These are phyloP conservation scores for Colletotrichum kahawae DNA, from an alignment of 2,329 filamentous ascomycete species.

Conservation along the genomic window DNA sequence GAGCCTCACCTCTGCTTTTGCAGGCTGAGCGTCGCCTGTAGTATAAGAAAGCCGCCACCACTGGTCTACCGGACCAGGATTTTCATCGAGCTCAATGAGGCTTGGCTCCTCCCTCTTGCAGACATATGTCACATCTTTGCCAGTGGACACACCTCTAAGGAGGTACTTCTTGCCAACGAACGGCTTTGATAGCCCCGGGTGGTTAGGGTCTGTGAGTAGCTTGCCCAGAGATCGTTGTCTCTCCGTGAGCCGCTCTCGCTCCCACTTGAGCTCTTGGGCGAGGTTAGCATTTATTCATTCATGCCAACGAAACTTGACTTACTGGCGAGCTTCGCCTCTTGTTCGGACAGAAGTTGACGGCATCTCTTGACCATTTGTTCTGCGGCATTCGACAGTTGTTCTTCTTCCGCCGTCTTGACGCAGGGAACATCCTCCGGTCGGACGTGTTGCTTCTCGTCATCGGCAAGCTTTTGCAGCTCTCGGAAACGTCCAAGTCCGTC, in stretches of 20 bases:
- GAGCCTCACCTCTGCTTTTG: slow-evolving; percentile 53
- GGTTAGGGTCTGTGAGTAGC: slow-evolving; percentile 44
- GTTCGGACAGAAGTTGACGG: slow-evolving; percentile 36
- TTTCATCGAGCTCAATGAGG: slow-evolving; percentile 46
- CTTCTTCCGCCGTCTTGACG: slow-evolving; percentile 36
- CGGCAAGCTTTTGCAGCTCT: slow-evolving; percentile 40
- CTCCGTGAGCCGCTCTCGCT: slow-evolving; percentile 35
- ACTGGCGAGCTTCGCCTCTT: slow-evolving; percentile 40
- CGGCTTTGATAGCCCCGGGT: slow-evolving; percentile 38
- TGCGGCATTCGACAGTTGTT: slow-evolving; percentile 32
- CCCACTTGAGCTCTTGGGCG: slow-evolving; percentile 30
- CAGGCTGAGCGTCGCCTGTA: slow-evolving; percentile 42
- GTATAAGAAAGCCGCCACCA: slow-evolving; percentile 61
- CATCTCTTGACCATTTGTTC: slow-evolving; percentile 38
- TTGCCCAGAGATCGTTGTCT: slow-evolving; percentile 42
- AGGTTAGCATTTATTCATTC: slow-evolving; percentile 25
- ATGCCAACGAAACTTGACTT: slow-evolving; percentile 18
- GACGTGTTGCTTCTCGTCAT: slow-evolving; percentile 41
- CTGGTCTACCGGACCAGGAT: slow-evolving; percentile 44
- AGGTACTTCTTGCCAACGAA: slow-evolving; percentile 51
- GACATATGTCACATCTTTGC: slow-evolving; percentile 53
- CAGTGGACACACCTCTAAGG: slow-evolving; percentile 57
- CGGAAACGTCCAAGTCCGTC: slow-evolving; percentile 39
- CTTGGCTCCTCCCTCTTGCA: slow-evolving; percentile 48
- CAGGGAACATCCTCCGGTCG: slow-evolving; percentile 45